Evolutionary conservation across 352 stramenopile species (phyloP).

Genomic region (Peronospora farinosa): DNA sequence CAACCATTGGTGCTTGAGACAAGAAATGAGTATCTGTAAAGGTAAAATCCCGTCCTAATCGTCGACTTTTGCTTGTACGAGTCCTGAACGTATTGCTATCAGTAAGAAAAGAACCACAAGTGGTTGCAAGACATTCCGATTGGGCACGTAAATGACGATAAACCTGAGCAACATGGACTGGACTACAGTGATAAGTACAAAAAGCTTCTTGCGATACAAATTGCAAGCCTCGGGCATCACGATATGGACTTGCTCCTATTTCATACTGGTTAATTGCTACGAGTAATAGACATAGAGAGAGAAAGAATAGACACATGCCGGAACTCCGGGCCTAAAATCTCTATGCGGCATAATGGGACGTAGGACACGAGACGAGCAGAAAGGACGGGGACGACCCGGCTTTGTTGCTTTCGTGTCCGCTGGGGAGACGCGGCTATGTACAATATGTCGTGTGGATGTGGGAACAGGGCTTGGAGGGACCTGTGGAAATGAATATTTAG

Average conservation of each 20-base stretch:
- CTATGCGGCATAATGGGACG: background rate
- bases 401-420: no score
- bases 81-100: slow-evolving; percentile 3
- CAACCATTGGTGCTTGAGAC: slow-evolving; percentile 11
- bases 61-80: background rate
- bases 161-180: slow-evolving; percentile 34
- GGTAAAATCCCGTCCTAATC: slow-evolving; percentile 24
- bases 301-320: slow-evolving; percentile 13
- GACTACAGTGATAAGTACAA: slow-evolving; percentile 56
- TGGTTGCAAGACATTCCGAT: slow-evolving; percentile 32
- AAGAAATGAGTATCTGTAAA: slow-evolving; percentile 14
- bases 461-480: background rate
- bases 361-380: no score
- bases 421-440: background rate
- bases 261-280: no score
- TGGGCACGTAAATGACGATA: slow-evolving; percentile 33
- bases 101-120: slow-evolving; percentile 24
- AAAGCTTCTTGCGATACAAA: slow-evolving; percentile 47
- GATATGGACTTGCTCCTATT: no score
- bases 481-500: background rate
- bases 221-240: slow-evolving; percentile 33
- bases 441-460: no score
- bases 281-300: no score
- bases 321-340: background rate
- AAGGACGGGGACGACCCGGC: background rate